Conservation (phyloP, 176 grass and related monocot species). For the Oryza nivara region DNA sequence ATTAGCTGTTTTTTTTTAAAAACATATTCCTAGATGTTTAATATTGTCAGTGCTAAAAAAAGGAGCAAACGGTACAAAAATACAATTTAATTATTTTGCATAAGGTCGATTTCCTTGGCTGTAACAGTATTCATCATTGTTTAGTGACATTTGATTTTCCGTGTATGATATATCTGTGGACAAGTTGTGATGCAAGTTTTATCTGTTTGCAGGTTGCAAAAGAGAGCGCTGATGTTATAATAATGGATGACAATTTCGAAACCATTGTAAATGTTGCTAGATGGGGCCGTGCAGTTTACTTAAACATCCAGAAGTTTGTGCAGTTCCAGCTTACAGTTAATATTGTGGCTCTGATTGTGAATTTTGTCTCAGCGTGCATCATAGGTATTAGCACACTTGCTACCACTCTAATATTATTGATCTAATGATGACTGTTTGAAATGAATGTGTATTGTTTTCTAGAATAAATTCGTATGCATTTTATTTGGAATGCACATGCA, state of each 20-base stretch:
- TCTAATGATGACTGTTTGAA: neutral
- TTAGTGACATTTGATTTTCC: neutral
- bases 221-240: constrained; percentile 62
- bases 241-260: constrained; percentile 71
- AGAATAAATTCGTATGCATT: neutral
- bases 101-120: neutral
- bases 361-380: constrained; percentile 66
- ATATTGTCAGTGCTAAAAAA: neutral
- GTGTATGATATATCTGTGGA: neutral
- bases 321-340: constrained; percentile 78
- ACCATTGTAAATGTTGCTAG: constrained; percentile 69
- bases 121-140: neutral
- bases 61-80: neutral
- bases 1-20: neutral
- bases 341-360: constrained; percentile 69
- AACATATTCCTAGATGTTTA: neutral
- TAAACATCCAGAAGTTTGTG: constrained; percentile 80
- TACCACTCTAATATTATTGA: constrained; percentile 3
- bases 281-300: constrained; percentile 64
- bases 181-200: constrained; percentile 23
- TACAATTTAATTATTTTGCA: neutral
- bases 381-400: constrained; percentile 42
- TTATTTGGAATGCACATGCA: neutral
- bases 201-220: constrained; percentile 57
- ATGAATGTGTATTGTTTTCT: neutral